A percentile compares a stretch with the other conserved stretches of the same genome.
These are phyloP conservation scores for Nakaseomyces delphensis DNA, from an alignment of 1,139 yeast species.

Conservation along the genomic window DNA sequence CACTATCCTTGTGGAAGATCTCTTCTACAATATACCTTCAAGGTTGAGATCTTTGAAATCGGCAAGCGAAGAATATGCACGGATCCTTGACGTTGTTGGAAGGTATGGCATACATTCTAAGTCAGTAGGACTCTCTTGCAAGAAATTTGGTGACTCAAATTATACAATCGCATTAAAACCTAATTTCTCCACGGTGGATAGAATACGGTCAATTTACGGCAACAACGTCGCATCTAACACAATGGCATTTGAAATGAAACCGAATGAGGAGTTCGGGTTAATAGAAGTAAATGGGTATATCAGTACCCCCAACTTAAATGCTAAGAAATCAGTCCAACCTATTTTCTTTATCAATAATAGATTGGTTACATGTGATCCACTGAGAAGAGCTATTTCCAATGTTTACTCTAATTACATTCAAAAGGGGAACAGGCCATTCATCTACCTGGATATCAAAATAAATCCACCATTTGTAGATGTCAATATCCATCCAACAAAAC, in stretches of 20 bases:
- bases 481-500: slow-evolving; percentile 90
- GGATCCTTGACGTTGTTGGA: slow-evolving; percentile 74
- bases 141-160: slow-evolving; percentile 60
- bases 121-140: slow-evolving; percentile 68
- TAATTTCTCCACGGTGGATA: slow-evolving; percentile 43
- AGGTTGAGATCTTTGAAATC: slow-evolving; percentile 59
- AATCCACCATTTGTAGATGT: slow-evolving; percentile 73
- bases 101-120: slow-evolving; percentile 71
- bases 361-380: slow-evolving; percentile 72
- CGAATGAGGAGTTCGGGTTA: slow-evolving; percentile 39
- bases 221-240: slow-evolving; percentile 53
- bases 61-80: slow-evolving; percentile 64
- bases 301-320: slow-evolving; percentile 62
- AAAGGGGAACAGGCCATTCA: slow-evolving; percentile 70
- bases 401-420: slow-evolving; percentile 65
- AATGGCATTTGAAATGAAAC: slow-evolving; percentile 37
- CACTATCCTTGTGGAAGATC: slow-evolving; percentile 73
- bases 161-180: slow-evolving; percentile 50
- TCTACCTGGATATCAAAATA: slow-evolving; percentile 60
- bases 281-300: slow-evolving; percentile 48
- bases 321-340: slow-evolving; percentile 58
- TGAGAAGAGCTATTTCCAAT: slow-evolving; percentile 59
- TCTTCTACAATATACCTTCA: slow-evolving; percentile 83
- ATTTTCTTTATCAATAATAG: slow-evolving; percentile 80
- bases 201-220: slow-evolving; percentile 71